Conservation (phyloP, 768 basidiomycete genomes). For the Boletus fagicola region DNA sequence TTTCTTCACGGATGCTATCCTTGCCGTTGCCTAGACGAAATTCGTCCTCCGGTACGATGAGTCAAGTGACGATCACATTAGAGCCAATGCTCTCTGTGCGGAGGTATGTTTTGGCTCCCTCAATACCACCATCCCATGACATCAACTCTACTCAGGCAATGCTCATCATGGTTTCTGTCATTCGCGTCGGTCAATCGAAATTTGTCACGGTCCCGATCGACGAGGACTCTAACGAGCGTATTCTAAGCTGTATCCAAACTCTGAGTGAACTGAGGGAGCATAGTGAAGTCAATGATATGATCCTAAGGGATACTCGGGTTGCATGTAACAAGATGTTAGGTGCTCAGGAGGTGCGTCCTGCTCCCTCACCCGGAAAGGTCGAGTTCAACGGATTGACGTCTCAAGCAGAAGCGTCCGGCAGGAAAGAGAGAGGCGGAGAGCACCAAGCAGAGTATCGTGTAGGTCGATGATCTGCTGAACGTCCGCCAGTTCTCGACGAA, state of each 20-base stretch:
- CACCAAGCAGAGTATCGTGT: slow-evolving; percentile 63
- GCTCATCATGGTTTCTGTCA: slow-evolving; percentile 95
- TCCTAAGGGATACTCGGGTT: slow-evolving; percentile 68
- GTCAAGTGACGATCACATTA: slow-evolving; percentile 48
- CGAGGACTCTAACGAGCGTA: slow-evolving; percentile 95
- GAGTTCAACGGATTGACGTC: not conserved
- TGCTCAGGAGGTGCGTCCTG: slow-evolving; percentile 77
- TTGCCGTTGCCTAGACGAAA: slow-evolving; percentile 64
- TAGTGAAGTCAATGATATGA: slow-evolving; percentile 61
- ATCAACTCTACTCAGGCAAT: slow-evolving; percentile 26
- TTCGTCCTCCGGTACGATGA: slow-evolving; percentile 74
- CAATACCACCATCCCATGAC: not conserved
- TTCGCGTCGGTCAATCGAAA: slow-evolving; percentile 96
- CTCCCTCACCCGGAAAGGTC: not conserved
- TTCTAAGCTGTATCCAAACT: slow-evolving; percentile 93
- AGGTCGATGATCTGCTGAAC: slow-evolving; percentile 87
- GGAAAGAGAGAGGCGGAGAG: slow-evolving; percentile 87
- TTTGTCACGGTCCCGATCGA: slow-evolving; percentile 94
- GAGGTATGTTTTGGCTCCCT: slow-evolving; percentile 51
- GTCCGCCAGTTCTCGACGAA: slow-evolving; percentile 98
- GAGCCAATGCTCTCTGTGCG: slow-evolving; percentile 73
- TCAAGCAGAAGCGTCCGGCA: slow-evolving; percentile 71
- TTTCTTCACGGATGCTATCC: slow-evolving; percentile 85
- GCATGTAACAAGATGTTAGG: slow-evolving; percentile 76
- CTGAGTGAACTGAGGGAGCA: slow-evolving; percentile 73